phyloP scores from a whole-genome alignment of 148 eudicot genomes.

The Oxyria digyna region DNA sequence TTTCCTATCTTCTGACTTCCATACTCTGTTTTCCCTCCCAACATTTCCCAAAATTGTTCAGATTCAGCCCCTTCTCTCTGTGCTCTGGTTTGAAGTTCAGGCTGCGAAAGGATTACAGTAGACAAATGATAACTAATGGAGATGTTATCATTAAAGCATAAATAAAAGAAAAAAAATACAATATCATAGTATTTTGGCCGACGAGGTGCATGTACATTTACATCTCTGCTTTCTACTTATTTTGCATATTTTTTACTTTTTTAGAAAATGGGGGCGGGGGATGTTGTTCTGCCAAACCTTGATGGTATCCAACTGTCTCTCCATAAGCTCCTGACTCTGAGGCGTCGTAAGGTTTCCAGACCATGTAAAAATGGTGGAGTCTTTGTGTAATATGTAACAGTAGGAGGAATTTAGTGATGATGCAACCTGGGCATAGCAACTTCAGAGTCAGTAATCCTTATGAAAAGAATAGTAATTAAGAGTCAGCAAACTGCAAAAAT shows the following conservation, averaged over 20 bases:
- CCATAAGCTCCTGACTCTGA: conserved; percentile 71
- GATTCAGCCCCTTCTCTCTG: conserved; percentile 87
- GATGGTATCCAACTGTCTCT: conserved; percentile 83
- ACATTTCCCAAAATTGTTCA: conserved; percentile 72
- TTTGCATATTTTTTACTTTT: neutral
- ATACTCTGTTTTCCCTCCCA: conserved; percentile 84
- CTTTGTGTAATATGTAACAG: conserved; percentile 73
- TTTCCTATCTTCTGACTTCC: conserved; percentile 66
- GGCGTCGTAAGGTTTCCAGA: conserved; percentile 61
- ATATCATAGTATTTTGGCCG: neutral
- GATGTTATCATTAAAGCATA: neutral
- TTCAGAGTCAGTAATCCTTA: neutral
- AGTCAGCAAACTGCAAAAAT: neutral
- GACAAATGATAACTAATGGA: neutral
- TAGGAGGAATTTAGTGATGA: conserved; percentile 80
- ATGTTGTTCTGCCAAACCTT: conserved; percentile 38
- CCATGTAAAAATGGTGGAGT: conserved; percentile 73
- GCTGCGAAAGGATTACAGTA: conserved; percentile 35
- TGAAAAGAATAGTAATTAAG: neutral
- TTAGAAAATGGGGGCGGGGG: neutral
- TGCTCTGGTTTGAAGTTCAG: conserved; percentile 69
- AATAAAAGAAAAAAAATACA: neutral
- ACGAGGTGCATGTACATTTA: neutral
- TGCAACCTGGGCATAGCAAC: conserved; percentile 49
- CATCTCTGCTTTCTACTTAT: neutral